These are phyloP conservation scores for Alternaria arborescens DNA, from an alignment of 2,329 filamentous ascomycete genomes.

Conservation along the genomic window DNA sequence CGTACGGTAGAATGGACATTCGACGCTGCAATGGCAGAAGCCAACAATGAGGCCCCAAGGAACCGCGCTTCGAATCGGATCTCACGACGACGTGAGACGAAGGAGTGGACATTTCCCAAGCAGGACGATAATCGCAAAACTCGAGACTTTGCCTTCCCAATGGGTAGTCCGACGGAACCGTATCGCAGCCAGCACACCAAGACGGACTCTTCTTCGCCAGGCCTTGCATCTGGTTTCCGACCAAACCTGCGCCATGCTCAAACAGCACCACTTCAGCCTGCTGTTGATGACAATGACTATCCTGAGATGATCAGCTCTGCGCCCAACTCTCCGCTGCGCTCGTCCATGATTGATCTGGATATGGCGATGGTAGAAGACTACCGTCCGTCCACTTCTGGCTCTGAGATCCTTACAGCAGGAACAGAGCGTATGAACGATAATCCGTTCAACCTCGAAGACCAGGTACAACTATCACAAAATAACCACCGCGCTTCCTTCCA, in stretches of 20 bases:
- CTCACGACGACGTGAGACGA: slow-evolving; percentile 45
- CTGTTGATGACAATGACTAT: slow-evolving; percentile 44
- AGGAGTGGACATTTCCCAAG: slow-evolving; percentile 41
- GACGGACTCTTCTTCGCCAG: slow-evolving; percentile 35
- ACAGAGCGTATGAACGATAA: slow-evolving; percentile 56
- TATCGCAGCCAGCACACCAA: slow-evolving; percentile 25
- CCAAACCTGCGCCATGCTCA: slow-evolving; percentile 53
- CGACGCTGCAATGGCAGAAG: slow-evolving; percentile 54
- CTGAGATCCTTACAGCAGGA: slow-evolving; percentile 46
- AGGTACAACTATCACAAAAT: slow-evolving; percentile 49
- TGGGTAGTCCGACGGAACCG: slow-evolving; percentile 33
- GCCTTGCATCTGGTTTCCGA: slow-evolving; percentile 48
- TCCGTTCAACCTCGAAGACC: slow-evolving; percentile 61
- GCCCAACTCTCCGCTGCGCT: slow-evolving; percentile 46
- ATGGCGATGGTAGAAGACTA: slow-evolving; percentile 53
- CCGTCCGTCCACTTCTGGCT: slow-evolving; percentile 56
- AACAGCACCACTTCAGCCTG: slow-evolving; percentile 52
- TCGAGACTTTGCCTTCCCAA: slow-evolving; percentile 48
- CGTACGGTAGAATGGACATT: slow-evolving; percentile 60
- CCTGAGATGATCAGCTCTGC: slow-evolving; percentile 44
- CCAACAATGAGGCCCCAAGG: slow-evolving; percentile 42
- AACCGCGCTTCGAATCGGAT: slow-evolving; percentile 42
- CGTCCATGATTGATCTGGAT: slow-evolving; percentile 57
- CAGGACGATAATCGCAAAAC: slow-evolving; percentile 41
- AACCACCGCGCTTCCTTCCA: slow-evolving; percentile 52